Percentiles rank a stretch among this genome's conserved stretches.
These are phyloP conservation scores for Ilyonectria sp. DNA, from an alignment of 2,329 filamentous ascomycete species.

Conservation along the genomic window DNA sequence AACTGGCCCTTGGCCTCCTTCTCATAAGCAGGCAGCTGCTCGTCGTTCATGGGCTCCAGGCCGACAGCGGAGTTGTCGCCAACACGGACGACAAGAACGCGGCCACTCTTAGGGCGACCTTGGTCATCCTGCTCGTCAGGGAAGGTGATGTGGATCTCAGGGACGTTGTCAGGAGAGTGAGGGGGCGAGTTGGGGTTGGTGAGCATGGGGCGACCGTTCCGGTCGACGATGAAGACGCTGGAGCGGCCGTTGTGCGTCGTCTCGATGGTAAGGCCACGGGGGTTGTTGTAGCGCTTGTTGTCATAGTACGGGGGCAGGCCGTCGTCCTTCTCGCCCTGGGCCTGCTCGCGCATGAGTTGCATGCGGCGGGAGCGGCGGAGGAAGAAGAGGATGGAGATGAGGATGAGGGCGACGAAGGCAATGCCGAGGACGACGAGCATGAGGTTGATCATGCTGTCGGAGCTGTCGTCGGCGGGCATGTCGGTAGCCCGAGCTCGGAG, in stretches of 20 bases:
- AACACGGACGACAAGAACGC: slow-evolving; percentile 92
- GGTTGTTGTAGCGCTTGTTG: slow-evolving; percentile 65
- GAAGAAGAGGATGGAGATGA: slow-evolving; percentile 78
- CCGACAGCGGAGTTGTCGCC: slow-evolving; percentile 89
- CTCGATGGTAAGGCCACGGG: slow-evolving; percentile 71
- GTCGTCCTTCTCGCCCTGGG: slow-evolving; percentile 54
- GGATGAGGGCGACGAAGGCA: slow-evolving; percentile 78
- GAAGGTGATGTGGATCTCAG: slow-evolving; percentile 98
- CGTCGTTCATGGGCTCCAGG: slow-evolving; percentile 87
- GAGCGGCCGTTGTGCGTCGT: slow-evolving; percentile 70
- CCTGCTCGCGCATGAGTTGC: slow-evolving; percentile 57
- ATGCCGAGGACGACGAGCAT: slow-evolving; percentile 86
- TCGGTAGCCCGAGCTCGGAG: slow-evolving; percentile 41
- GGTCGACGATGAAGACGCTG: slow-evolving; percentile 83
- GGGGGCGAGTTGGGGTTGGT: slow-evolving; percentile 83
- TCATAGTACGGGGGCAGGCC: slow-evolving; percentile 81
- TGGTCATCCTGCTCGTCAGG: slow-evolving; percentile 92
- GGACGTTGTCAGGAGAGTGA: slow-evolving; percentile 84
- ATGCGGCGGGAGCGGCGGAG: slow-evolving; percentile 76
- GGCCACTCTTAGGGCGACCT: slow-evolving; percentile 85
- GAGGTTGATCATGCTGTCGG: slow-evolving; percentile 79
- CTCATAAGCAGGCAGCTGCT: slow-evolving; percentile 89
- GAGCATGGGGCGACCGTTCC: slow-evolving; percentile 83
- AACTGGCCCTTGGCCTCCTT: slow-evolving; percentile 85
- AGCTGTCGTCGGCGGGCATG: slow-evolving; percentile 58